Conservation (phyloP, 2,329 filamentous ascomycete genomes). For the Podosphaera fusca region DNA sequence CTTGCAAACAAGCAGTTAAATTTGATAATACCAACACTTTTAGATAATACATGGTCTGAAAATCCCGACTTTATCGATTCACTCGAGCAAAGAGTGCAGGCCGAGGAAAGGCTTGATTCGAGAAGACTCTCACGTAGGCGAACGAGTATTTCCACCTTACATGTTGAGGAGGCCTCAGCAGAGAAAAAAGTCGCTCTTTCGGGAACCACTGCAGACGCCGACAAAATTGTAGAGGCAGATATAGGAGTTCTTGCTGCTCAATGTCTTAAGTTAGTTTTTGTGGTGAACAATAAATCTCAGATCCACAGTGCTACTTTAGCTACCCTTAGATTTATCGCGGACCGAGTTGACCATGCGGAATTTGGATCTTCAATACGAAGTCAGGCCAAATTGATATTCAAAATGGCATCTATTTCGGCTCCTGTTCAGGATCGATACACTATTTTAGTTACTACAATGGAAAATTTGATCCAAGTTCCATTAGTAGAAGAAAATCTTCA, state of each 20-base stretch:
- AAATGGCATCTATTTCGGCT: slow-evolving; percentile 62
- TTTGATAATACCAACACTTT: slow-evolving; percentile 59
- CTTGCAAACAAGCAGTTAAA: slow-evolving; percentile 55
- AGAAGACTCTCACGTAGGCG: slow-evolving; percentile 42
- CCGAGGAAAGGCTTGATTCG: slow-evolving; percentile 44
- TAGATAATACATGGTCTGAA: slow-evolving; percentile 67
- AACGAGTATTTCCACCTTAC: slow-evolving; percentile 58
- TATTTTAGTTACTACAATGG: slow-evolving; percentile 63
- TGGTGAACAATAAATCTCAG: slow-evolving; percentile 59
- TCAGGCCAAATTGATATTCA: slow-evolving; percentile 69
- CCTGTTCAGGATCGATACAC: slow-evolving; percentile 88
- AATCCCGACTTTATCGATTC: slow-evolving; percentile 45
- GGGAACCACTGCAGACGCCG: slow-evolving; percentile 65
- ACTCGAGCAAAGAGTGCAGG: slow-evolving; percentile 41
- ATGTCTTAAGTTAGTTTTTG: slow-evolving; percentile 69
- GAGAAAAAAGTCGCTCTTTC: slow-evolving; percentile 52
- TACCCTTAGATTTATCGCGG: slow-evolving; percentile 51
- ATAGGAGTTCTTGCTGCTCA: slow-evolving; percentile 65
- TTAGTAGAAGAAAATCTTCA: slow-evolving; percentile 48
- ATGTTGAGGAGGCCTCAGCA: slow-evolving; percentile 39
- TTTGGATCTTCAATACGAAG: slow-evolving; percentile 24
- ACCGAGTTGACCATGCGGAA: slow-evolving; percentile 29
- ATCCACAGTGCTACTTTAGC: slow-evolving; percentile 54
- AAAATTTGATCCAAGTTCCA: slow-evolving; percentile 44
- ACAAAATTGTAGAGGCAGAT: slow-evolving; percentile 74